Base-by-base conservation (phyloP, 2,329 filamentous ascomycete genomes). In the Davidsoniella australis region DNA sequence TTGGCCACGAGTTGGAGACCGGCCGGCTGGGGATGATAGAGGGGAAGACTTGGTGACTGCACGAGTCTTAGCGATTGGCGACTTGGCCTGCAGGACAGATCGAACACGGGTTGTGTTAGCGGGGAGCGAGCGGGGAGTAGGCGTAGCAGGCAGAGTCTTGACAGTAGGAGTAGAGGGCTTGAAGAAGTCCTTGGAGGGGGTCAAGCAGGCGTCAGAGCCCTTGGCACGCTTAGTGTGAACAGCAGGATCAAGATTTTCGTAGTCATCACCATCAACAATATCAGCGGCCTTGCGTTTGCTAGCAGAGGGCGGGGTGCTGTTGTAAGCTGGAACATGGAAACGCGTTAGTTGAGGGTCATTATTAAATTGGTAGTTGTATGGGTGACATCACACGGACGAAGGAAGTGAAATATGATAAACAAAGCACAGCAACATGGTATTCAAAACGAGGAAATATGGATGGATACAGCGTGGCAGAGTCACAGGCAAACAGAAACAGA, bases 1-100 rank as follows among this genome's bases (percentile, higher is more conserved):
- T 58, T 64, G 64, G 40, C 37, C 24, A 46, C 80, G 69, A n/a
- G 73, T 82, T 2, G 86, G 85, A 2, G 85, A 91, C 54, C 86
- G 83, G 44, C 86, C 84, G 56, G 83, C 84, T 39, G 82, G 81
- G 16, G 49, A 20, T 4, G 50, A 46, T 16, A 76, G 65, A 10
- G 78, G 72, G 12, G 73, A 67, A 0, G 75, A 69, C 55, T 68
- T 69, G 53, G 67, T 56, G 53, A 65, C 60, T 6, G 65, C 64
- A 61, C 66, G 69, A 50, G 72, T 56, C 56, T 66, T 73, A 39
- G 64, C 55, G 47, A 66, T 61, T 14, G 72, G 73, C 4, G 74
- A 75, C 58, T 69, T 73, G 53, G 74, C 66, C 54, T 73, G 68
- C 49, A 77, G 64, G 18, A 71, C 61, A 44, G 62, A 60, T 41